Evolutionary conservation across 441 rosid genomes (phyloP).

Genomic region (Omphalea diandra): DNA sequence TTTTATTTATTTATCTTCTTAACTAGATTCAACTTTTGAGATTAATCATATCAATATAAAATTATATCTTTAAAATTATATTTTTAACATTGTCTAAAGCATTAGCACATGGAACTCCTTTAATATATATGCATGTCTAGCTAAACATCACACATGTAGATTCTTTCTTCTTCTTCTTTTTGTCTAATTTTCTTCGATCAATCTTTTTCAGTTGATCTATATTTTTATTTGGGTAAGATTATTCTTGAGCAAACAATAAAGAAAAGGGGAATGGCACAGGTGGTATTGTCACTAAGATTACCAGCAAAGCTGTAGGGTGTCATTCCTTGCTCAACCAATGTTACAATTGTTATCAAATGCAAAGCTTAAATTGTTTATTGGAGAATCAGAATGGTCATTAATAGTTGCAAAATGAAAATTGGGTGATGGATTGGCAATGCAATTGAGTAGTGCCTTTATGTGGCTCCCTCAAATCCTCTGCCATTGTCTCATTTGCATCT

Average conservation of each 20-base stretch:
- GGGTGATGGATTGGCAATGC: conserved; percentile 25
- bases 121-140: background rate
- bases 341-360: too few species aligned
- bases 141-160: conserved; percentile 8
- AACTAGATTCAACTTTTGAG: too few species aligned
- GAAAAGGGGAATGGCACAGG: conserved; percentile 26
- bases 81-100: background rate
- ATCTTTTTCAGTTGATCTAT: background rate
- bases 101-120: conserved; percentile 9
- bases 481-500: conserved; percentile 56
- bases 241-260: background rate
- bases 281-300: conserved; percentile 43
- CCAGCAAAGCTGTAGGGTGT: conserved; percentile 42
- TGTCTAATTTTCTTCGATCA: too few species aligned
- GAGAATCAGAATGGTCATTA: too few species aligned
- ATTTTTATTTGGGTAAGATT: background rate
- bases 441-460: conserved; percentile 41
- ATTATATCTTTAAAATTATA: background rate
- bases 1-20: too few species aligned
- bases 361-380: too few species aligned
- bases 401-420: too few species aligned
- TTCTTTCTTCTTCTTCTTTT: background rate
- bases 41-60: too few species aligned
- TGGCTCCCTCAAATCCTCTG: conserved; percentile 73
- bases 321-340: conserved; percentile 34